Evolutionary conservation across 1,284 basidiomycete species (phyloP).

Genomic region (Pisolithus thermaeus): DNA sequence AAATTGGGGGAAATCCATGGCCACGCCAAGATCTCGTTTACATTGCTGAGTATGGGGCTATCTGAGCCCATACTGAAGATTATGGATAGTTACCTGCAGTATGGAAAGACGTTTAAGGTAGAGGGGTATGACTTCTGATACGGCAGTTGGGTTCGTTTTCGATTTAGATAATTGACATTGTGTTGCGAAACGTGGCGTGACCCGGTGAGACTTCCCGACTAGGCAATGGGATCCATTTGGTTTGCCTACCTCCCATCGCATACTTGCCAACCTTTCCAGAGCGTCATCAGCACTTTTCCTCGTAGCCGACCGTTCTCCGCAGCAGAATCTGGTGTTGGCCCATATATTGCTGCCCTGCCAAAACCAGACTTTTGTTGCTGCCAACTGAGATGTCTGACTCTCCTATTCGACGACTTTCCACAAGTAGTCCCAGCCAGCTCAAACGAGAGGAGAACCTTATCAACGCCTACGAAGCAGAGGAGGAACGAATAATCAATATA

Average conservation of each 20-base stretch:
- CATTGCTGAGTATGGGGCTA: constrained; percentile 88
- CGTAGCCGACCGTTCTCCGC: not conserved
- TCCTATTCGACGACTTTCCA: constrained; percentile 51
- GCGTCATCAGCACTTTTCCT: not conserved
- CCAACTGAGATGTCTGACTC: constrained; percentile 50
- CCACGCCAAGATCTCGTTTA: constrained; percentile 90
- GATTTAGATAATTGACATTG: not conserved
- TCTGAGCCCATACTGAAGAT: constrained; percentile 81
- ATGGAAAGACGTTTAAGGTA: constrained; percentile 77
- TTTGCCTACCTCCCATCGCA: not conserved
- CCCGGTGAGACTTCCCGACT: not conserved
- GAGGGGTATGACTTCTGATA: constrained; percentile 71
- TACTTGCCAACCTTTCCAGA: not conserved
- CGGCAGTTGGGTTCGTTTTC: not conserved
- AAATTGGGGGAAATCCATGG: constrained; percentile 94
- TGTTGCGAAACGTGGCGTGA: not conserved
- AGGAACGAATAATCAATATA: constrained; percentile 78
- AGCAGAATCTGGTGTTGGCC: not conserved
- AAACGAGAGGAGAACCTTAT: constrained; percentile 67
- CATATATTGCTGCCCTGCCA: not conserved
- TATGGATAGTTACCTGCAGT: constrained; percentile 79
- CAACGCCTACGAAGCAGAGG: constrained; percentile 82
- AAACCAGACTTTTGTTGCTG: not conserved
- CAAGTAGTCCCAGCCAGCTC: constrained; percentile 46
- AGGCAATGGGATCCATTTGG: not conserved